phyloP scores from a whole-genome alignment of 2,329 filamentous ascomycete species.

The Lachnellula subtilissima region DNA sequence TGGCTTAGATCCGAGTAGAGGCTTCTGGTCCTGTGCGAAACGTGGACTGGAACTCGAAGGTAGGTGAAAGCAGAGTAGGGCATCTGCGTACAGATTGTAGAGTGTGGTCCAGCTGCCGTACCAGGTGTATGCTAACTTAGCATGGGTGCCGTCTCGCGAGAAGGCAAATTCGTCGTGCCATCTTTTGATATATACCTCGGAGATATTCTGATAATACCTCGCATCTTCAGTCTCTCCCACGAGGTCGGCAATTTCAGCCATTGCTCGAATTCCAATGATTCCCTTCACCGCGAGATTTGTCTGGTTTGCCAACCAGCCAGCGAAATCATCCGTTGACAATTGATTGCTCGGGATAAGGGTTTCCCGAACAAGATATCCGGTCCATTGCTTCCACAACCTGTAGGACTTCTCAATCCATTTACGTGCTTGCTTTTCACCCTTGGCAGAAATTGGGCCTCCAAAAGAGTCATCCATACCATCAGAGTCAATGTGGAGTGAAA shows the following conservation, averaged over 20 bases:
- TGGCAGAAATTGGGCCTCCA: constrained; percentile 44
- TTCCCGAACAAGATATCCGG: constrained; percentile 60
- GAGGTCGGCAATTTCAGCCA: constrained; percentile 60
- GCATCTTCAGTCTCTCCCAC: constrained; percentile 52
- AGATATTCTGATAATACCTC: constrained; percentile 54
- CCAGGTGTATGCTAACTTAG: constrained; percentile 69
- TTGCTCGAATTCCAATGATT: constrained; percentile 73
- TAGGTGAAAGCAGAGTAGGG: constrained; percentile 73
- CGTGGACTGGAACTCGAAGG: constrained; percentile 25
- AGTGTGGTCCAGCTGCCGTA: constrained; percentile 70
- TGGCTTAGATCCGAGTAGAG: constrained; percentile 13
- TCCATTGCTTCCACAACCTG: constrained; percentile 64
- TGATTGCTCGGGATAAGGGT: constrained; percentile 61
- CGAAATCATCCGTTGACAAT: constrained; percentile 66
- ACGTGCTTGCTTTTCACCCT: constrained; percentile 52
- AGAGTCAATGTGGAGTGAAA: constrained; percentile 39
- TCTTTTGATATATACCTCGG: constrained; percentile 58
- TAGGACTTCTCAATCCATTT: constrained; percentile 61
- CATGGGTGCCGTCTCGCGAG: constrained; percentile 60
- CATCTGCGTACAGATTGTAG: constrained; percentile 67
- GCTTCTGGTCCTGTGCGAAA: constrained; percentile 20
- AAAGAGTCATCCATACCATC: constrained; percentile 57
- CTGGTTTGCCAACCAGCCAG: constrained; percentile 63
- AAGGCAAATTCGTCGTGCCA: constrained; percentile 60
- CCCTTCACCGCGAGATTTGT: constrained; percentile 72